Conservation (phyloP, 1,284 basidiomycete species). For the Neonothopanus nambi region DNA sequence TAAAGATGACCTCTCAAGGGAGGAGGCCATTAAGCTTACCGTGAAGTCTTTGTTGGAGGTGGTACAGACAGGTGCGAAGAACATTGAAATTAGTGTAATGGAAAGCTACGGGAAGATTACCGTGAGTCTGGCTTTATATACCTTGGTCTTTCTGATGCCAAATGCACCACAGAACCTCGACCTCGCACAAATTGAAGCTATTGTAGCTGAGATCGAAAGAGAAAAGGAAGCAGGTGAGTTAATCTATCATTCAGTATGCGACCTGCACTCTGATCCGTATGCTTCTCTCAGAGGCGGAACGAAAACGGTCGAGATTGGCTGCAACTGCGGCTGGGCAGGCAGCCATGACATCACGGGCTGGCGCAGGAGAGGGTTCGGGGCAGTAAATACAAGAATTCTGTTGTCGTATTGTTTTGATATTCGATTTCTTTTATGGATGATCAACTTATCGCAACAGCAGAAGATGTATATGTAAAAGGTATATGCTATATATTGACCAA, state of each 20-base stretch:
- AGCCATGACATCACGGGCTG: slow-evolving; percentile 70
- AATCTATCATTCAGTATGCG: background rate
- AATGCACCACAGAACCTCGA: slow-evolving; percentile 69
- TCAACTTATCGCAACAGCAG: too few species aligned
- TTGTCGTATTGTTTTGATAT: background rate
- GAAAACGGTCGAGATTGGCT: slow-evolving; percentile 76
- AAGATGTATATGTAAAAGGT: too few species aligned
- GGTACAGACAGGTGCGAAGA: slow-evolving; percentile 99
- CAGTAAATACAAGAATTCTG: slow-evolving; percentile 23
- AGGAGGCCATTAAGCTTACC: slow-evolving; percentile 92
- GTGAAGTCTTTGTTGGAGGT: slow-evolving; percentile 97
- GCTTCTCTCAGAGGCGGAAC: slow-evolving; percentile 75
- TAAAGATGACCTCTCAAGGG: slow-evolving; percentile 85
- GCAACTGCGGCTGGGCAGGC: slow-evolving; percentile 84
- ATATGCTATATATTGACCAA: too few species aligned
- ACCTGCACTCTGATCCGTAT: slow-evolving; percentile 6
- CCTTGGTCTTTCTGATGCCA: background rate
- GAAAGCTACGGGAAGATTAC: slow-evolving; percentile 90
- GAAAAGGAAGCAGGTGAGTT: slow-evolving; percentile 91
- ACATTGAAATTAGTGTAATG: slow-evolving; percentile 98
- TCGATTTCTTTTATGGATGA: background rate
- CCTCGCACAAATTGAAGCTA: slow-evolving; percentile 83
- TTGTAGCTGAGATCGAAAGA: slow-evolving; percentile 88
- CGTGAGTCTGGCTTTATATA: slow-evolving; percentile 46
- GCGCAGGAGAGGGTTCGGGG: slow-evolving; percentile 40